phyloP scores from a whole-genome alignment of 23 red algal genomes.

The Gracilaria domingensis region DNA sequence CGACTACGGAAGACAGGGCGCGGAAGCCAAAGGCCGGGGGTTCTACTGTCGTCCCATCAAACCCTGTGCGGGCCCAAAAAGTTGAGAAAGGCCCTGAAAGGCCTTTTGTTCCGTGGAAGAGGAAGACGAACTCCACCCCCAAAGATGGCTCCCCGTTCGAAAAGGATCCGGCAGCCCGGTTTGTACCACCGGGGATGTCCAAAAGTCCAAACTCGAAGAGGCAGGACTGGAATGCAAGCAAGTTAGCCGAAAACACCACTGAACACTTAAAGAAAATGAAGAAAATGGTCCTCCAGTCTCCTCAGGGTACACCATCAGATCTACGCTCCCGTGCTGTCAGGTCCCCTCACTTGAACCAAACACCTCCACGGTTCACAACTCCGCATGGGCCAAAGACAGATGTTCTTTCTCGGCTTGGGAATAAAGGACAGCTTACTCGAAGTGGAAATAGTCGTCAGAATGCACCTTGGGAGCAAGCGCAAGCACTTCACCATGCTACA shows the following conservation, averaged over 20 bases:
- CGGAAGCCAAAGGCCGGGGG: neutral
- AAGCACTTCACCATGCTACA: neutral
- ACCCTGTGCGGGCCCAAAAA: neutral
- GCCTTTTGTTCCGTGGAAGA: constrained; percentile 10
- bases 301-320: neutral
- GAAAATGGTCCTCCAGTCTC: neutral
- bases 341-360: neutral
- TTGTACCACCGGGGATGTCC: neutral
- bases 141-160: constrained; percentile 8
- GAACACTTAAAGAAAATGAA: neutral
- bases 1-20: neutral
- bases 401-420: constrained; percentile 3
- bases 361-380: neutral
- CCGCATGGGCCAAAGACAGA: neutral
- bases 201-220: neutral
- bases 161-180: neutral
- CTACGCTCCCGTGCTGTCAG: neutral
- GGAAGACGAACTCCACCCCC: neutral
- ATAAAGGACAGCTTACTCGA: neutral
- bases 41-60: neutral
- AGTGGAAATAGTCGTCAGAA: neutral
- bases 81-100: neutral
- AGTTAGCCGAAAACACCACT: neutral
- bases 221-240: neutral
- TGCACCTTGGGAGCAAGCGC: neutral